Evolutionary conservation across 441 rosid genomes (phyloP), one percentile per base, ranked within the genome.

Genomic region (Arabidopsis lyrata): DNA sequence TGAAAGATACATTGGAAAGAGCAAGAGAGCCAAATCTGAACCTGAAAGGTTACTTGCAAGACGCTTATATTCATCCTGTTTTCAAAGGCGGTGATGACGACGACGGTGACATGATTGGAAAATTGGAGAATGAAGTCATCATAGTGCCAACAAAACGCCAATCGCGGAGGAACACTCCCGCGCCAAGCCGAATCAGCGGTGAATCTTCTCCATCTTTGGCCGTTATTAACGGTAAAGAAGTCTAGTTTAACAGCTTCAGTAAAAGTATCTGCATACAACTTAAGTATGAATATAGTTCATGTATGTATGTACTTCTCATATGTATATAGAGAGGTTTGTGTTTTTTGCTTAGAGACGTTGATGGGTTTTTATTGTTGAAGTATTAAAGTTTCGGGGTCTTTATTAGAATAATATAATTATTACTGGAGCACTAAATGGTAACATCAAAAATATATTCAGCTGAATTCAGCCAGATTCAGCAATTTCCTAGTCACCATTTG

Each of bases 1-100:
- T 85, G 95, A 95, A 90, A 75, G 99, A 95, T 70, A 92, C 97
- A 0, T 77, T 92, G 63, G 98, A 95, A 65, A 88, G 80, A 2
- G 88, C 92, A 9, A 83, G 85, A 80, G 99, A 92, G 15, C 99
- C 97, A 0, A 80, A 79, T 75, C 39, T 92, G 14, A 89, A 92
- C 75, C 63, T 95, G 65, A 95, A 90, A 81, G 81, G 83, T 10
- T 95, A 85, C 76, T 86, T 95, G 68, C 93, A 86, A 72, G 78
- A 77, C 14, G 97, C 95, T 27, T 95, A 91, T 31, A n/a, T 83
- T 10, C 94, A 95, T 70, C 98, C 98, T 0, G 83, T 90, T 50
- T 90, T 95, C 81, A 88, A 83, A 76, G 80, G 45, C 0, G 81
- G 77, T 0, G 90, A 83, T 0, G 81, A 79, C 0, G 66, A 59